Conservation (phyloP, 2,329 filamentous ascomycete species). For the Acarospora socialis region DNA sequence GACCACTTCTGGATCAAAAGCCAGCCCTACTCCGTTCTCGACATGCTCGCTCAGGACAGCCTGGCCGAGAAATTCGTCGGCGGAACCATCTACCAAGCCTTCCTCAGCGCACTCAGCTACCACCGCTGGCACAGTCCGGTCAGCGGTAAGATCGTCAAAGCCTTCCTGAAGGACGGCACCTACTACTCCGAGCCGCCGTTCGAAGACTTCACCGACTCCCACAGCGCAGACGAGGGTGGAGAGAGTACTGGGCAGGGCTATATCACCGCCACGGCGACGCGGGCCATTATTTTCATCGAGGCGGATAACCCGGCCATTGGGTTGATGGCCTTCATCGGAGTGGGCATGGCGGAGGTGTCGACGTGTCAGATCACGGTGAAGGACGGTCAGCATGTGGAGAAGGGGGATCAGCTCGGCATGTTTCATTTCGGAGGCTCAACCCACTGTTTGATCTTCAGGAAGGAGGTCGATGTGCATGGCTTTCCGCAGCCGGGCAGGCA, state of each 20-base stretch:
- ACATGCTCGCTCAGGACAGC: constrained; percentile 47
- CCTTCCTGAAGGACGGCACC: constrained; percentile 46
- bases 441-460: constrained; percentile 53
- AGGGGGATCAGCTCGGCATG: constrained; percentile 62
- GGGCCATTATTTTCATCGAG: constrained; percentile 56
- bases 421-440: constrained; percentile 68
- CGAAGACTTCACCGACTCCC: constrained; percentile 29
- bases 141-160: constrained; percentile 43
- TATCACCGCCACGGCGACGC: constrained; percentile 50
- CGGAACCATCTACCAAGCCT: constrained; percentile 57
- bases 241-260: constrained; percentile 45
- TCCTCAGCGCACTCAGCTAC: constrained; percentile 52
- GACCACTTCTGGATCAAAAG: constrained; percentile 56
- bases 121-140: constrained; percentile 62
- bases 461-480: constrained; percentile 32
- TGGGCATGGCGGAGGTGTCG: constrained; percentile 66
- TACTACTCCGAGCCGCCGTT: constrained; percentile 52
- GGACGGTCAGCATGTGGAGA: constrained; percentile 49
- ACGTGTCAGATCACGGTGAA: constrained; percentile 57
- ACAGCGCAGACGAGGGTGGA: constrained; percentile 14
- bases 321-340: constrained; percentile 53
- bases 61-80: constrained; percentile 42
- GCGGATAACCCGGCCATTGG: constrained; percentile 54
- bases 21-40: constrained; percentile 50
- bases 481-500: constrained; percentile 7